These are phyloP conservation scores for Lentinula detonsa DNA, from an alignment of 768 basidiomycete species.

Conservation along the genomic window DNA sequence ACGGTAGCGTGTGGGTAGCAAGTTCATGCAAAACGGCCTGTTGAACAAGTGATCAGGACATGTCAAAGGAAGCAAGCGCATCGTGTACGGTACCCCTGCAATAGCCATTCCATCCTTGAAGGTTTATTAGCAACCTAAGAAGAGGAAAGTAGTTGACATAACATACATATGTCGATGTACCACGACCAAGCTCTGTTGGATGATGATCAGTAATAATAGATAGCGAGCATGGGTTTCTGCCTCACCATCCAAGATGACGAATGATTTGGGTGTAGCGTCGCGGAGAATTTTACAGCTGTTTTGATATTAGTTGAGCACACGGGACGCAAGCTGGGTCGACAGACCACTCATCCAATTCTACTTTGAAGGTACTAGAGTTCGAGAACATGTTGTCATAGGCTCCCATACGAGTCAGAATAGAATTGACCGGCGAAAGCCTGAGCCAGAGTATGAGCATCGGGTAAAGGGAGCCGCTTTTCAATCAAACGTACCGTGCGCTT, in stretches of 20 bases:
- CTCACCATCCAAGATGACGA: constrained; percentile 93
- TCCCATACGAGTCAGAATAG: constrained; percentile 95
- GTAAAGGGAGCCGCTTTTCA: constrained; percentile 1
- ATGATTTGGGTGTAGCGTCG: constrained; percentile 87
- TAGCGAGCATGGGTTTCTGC: neutral
- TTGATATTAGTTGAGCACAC: neutral
- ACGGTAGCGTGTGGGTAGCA: constrained; percentile 84
- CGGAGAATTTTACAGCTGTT: constrained; percentile 85
- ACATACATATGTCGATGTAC: constrained; percentile 86
- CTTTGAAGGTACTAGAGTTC: constrained; percentile 94
- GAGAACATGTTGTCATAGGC: constrained; percentile 98
- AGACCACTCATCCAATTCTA: constrained; percentile 96
- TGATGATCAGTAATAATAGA: constrained; percentile 8
- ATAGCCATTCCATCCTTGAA: constrained; percentile 96
- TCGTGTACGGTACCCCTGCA: constrained; percentile 56
- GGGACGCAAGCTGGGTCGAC: constrained; percentile 5
- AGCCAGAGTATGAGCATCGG: neutral
- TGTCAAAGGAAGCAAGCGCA: neutral
- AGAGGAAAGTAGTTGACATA: neutral
- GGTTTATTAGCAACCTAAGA: constrained; percentile 4
- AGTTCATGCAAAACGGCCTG: constrained; percentile 92
- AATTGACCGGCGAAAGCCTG: constrained; percentile 84
- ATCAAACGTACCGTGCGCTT: constrained; percentile 54
- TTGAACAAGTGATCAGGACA: neutral
- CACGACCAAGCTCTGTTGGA: constrained; percentile 78